Base-by-base conservation (phyloP, 78 protist genomes). In the Guillardia theta region DNA sequence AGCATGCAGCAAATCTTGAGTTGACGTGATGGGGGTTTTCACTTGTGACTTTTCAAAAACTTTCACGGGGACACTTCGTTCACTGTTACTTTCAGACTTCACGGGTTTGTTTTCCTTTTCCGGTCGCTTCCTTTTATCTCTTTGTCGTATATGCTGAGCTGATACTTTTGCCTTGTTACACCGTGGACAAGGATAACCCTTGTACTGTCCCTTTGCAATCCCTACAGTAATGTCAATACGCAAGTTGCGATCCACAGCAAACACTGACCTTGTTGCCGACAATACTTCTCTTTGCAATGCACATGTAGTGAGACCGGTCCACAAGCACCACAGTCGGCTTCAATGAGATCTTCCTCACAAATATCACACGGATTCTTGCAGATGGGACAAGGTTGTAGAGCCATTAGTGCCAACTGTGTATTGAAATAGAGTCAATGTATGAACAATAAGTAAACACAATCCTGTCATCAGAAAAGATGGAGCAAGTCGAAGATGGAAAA, bases 211-310 rank as follows among this genome's bases (percentile, higher is more conserved):
- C 22, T 70, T 70, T 1, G 83, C 46, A 22, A 70, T 70, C 27
- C 70, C 70, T 58, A n/a, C n/a, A n/a, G n/a, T n/a, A n/a, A n/a
- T n/a, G n/a, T n/a, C n/a, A n/a, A n/a, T n/a, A n/a, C n/a, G 70
- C 70, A 24, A 58, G 70, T 30, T 30, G 39, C 70, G 70, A 58
- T 30, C 70, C 4, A 27, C 70, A 58, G 70, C 70, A 58, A 58
- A 58, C 2, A 1, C 21, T 9, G 3, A 70, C 83, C 83, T 33
- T 70, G 83, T 70, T 70, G 83, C 21, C 83, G 33, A 6, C 83
- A 70, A 6, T 70, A 70, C 83, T 70, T 70, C 41, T 70, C 83
- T 70, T 70, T 70, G 41, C 83, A 70, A 43, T 70, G 45, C 83
- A 70, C 83, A 43, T 70, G 83, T 33, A 70, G n/a, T 15, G 83